phyloP scores from a whole-genome alignment of 306 rosid genomes.

The Arachis hypogaea region DNA sequence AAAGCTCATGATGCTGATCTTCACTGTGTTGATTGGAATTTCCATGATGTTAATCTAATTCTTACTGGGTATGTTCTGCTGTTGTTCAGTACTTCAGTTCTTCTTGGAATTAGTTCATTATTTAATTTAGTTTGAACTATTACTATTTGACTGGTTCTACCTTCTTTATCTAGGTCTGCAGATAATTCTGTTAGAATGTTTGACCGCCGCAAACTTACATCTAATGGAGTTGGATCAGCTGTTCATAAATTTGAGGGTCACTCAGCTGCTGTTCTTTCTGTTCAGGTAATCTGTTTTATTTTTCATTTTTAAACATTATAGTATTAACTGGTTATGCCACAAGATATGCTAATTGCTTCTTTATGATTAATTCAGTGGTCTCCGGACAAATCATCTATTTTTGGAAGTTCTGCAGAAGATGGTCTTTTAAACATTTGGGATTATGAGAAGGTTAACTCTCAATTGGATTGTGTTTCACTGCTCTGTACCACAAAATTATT shows the following conservation, averaged over 20 bases:
- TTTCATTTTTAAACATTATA: background rate
- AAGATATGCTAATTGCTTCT: constrained; percentile 5
- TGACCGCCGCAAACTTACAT: constrained; percentile 92
- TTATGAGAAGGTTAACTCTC: constrained; percentile 74
- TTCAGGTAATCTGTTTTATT: constrained; percentile 62
- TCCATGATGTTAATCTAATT: constrained; percentile 85
- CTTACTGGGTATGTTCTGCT: constrained; percentile 71
- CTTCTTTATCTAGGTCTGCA: constrained; percentile 69
- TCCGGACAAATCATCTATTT: constrained; percentile 93
- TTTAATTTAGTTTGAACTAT: background rate
- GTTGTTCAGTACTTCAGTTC: constrained; percentile 8
- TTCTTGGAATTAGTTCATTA: constrained; percentile 10
- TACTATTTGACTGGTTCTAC: constrained; percentile 26
- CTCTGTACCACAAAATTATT: constrained; percentile 4
- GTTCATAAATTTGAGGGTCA: constrained; percentile 94
- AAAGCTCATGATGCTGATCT: constrained; percentile 97
- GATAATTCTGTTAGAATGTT: constrained; percentile 93
- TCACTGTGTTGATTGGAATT: constrained; percentile 99
- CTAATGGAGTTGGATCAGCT: constrained; percentile 91
- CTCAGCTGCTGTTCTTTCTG: constrained; percentile 97
- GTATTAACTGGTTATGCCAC: constrained; percentile 14
- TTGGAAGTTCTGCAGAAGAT: constrained; percentile 99
- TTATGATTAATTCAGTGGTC: constrained; percentile 76
- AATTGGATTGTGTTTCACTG: constrained; percentile 5
- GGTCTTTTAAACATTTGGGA: constrained; percentile 97